These are phyloP conservation scores for Xylaria sp. DNA, from an alignment of 2,329 filamentous ascomycete genomes.

Conservation along the genomic window DNA sequence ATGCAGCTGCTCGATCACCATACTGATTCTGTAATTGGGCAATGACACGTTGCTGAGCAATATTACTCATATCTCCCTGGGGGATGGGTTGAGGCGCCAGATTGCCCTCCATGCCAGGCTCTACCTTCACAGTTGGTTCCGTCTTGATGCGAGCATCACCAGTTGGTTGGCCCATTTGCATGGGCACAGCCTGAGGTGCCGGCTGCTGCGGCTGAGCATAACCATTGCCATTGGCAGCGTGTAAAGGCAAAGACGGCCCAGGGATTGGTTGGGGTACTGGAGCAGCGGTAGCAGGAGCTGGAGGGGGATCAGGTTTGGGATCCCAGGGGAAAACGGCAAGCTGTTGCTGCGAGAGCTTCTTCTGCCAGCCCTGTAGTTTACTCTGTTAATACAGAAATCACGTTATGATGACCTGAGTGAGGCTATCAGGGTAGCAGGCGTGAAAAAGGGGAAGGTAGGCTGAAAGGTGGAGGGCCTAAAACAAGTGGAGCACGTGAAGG, in stretches of 20 bases:
- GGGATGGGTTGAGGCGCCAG: constrained; percentile 25
- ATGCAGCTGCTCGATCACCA: constrained; percentile 71
- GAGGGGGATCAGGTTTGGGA: constrained; percentile 75
- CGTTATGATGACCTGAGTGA: constrained; percentile 2
- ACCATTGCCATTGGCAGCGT: constrained; percentile 45
- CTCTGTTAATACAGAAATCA: constrained; percentile 33
- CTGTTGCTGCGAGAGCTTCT: constrained; percentile 83
- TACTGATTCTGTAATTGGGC: constrained; percentile 68
- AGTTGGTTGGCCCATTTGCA: constrained; percentile 40
- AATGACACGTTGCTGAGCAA: constrained; percentile 58
- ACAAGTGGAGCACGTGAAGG: constrained; percentile 42
- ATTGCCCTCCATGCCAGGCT: constrained; percentile 55
- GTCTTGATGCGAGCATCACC: constrained; percentile 55
- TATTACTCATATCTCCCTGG: constrained; percentile 27
- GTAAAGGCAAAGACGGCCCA: constrained; percentile 39
- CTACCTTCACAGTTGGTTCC: constrained; percentile 61
- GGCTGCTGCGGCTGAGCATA: constrained; percentile 46
- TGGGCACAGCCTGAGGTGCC: constrained; percentile 41
- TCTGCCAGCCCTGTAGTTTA: constrained; percentile 84
- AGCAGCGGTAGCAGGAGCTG: constrained; percentile 54
- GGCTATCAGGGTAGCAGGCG: constrained; percentile 24
- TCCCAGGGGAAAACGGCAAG: constrained; percentile 97
- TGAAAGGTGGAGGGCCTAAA: constrained; percentile 28
- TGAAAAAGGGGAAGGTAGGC: constrained; percentile 23
- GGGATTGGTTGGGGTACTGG: constrained; percentile 41